Evolutionary conservation across 768 basidiomycete genomes (phyloP), one percentile per base, ranked within the genome.

Genomic region (Multifurca ochricompacta): DNA sequence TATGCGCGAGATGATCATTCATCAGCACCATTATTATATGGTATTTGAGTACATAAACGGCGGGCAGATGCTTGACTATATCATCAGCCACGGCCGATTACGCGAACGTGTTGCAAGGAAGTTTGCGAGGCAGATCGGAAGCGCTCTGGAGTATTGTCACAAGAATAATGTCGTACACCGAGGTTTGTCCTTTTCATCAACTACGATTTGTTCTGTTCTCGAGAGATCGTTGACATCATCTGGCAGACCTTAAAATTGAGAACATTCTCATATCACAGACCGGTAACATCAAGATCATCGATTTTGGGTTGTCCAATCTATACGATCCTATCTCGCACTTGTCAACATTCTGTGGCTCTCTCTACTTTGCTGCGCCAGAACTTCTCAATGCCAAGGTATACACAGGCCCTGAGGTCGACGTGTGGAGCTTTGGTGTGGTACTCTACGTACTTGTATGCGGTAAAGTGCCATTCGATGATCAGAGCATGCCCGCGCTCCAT

Each of bases 221-320:
- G 7, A 18, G 13, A 2, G 14, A 41, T 44, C 31, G 42, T 41
- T 46, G 41, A 54, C 60, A 36, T 28, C 28, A 42, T 45, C 44
- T 7, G 18, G 18, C 58, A 81, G 86, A 99, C 74, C 85, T 99
- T 61, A 99, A 99, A 76, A 99, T 99, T 66, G 95, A 99, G 72
- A 98, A 97, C 73, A 99, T 99, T 64, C 86, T 99, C 66, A 98
- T 99, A 62, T 96, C 92, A 1, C 92, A 96, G 60, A 90, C 90
- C 0, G 96, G 96, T 10, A 98, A 97, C 72, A 98, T 98, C 77
- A 99, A 98, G 78, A 97, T 98, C 59, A 99, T 98, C 68, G 95
- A 99, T 71, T 99, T 98, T 70, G 96, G 96, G 44, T 77, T 99
- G 7, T 97, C 95, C 2, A 99, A 98, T 71, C 77, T 99, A 11